Evolutionary conservation across 306 rosid genomes (phyloP), one percentile per base, ranked within the genome.

Genomic region (Vicia faba): DNA sequence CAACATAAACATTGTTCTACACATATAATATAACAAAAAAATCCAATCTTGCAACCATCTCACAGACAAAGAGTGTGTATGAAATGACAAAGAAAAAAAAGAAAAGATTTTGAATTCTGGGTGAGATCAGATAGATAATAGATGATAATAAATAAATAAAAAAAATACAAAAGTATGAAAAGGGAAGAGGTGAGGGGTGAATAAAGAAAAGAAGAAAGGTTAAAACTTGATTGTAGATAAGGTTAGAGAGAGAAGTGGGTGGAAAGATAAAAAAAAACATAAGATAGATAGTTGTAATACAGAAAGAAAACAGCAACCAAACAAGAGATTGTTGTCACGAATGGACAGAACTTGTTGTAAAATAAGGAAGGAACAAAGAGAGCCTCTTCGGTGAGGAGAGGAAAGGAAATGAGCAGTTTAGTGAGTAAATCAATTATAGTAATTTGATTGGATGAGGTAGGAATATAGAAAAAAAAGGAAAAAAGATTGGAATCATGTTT

Each of bases 381-480:
- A 50, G 54, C 63, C 39, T 38, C n/a, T 31, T 0, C 12, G 61
- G 69, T 74, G 33, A 49, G 68, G 64, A 1, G 28, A 25, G 68
- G 64, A 70, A 70, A 76, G 8, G 6, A 70, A 70, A 76, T 74
- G 78, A 84, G 80, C 85, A 64, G 79, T 46, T 74, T 44, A n/a
- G n/a, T 19, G 67, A 16, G 53, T 50, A n/a, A 11, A 69, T 73
- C 66, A 61, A 60, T 20, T 64, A 67, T 15, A 66, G 23, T 49
- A 49, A 8, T 49, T 49, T 49, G 55, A 56, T 56, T 56, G 62
- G 50, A 35, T 19, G 64, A 79, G 57, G 3, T 69, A 16, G 6
- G 55, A 64, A 48, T 53, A 26, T 53, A 26, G 65, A 46, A 70
- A 41, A 15, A 26, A 45, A 69, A 3, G 28, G 5, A 64, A 45